Evolutionary conservation across 225 moss, liverwort and hornwort genomes (phyloP).

Genomic region (Polytrichum formosum): DNA sequence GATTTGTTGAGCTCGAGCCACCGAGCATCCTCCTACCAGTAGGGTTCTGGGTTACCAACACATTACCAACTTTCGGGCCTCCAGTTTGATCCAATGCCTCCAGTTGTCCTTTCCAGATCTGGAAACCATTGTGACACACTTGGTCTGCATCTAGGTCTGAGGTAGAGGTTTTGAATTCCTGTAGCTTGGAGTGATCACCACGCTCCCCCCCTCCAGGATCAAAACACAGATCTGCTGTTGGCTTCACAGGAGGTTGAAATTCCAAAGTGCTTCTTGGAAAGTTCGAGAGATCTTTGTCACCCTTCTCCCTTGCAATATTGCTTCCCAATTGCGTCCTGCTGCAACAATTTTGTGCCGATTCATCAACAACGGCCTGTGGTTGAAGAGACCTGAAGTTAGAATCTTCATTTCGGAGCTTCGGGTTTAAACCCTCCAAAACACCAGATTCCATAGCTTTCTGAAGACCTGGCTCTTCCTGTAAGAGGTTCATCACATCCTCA

Average conservation of each 20-base stretch:
- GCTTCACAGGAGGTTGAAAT: constrained; percentile 11
- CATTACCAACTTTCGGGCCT: constrained; percentile 8
- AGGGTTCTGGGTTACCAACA: not conserved
- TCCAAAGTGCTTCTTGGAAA: not conserved
- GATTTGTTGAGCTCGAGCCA: constrained; percentile 6
- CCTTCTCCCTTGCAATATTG: not conserved
- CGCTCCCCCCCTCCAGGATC: constrained; percentile 11
- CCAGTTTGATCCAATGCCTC: constrained; percentile 2
- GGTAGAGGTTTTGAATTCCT: no score
- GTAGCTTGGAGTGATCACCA: no score
- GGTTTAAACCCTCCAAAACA: no score
- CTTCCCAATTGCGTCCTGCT: no score
- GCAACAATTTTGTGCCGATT: no score
- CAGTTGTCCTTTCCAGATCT: constrained; percentile 1
- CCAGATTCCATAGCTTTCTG: no score
- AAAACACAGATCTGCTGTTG: constrained; percentile 13
- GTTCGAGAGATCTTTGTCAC: not conserved
- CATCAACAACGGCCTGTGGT: no score
- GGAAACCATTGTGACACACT: not conserved
- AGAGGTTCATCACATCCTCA: not conserved
- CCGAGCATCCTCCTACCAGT: not conserved
- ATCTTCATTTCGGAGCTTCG: no score
- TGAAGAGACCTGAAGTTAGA: no score
- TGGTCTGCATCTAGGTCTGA: not conserved
- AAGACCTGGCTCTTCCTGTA: no score